phyloP scores from a whole-genome alignment of 2,329 filamentous ascomycete genomes.

The Clonostachys solani region DNA sequence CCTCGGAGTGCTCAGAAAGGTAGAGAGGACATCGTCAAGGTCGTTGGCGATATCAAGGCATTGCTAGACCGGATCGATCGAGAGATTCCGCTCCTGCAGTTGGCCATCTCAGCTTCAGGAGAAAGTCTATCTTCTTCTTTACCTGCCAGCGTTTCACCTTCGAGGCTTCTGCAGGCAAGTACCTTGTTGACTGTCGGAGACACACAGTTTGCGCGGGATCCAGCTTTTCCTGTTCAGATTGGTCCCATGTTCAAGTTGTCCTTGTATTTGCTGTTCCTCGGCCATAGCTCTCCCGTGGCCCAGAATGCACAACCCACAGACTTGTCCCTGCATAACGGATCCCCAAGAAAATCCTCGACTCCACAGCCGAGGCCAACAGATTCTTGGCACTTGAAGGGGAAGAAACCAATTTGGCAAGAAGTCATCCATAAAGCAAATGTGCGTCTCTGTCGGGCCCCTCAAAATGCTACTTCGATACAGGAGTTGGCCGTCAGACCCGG shows the following conservation, averaged over 20 bases:
- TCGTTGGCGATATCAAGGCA: slow-evolving; percentile 71
- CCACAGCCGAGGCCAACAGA: not conserved
- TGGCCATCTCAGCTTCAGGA: slow-evolving; percentile 92
- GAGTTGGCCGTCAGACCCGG: not conserved
- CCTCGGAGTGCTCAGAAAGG: not conserved
- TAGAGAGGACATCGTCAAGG: slow-evolving; percentile 11
- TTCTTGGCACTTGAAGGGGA: slow-evolving; percentile 28
- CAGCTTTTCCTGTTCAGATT: slow-evolving; percentile 67
- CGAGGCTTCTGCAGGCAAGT: slow-evolving; percentile 85
- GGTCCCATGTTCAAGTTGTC: slow-evolving; percentile 84
- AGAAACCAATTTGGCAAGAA: slow-evolving; percentile 84
- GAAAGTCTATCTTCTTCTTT: slow-evolving; percentile 79
- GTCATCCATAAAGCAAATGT: slow-evolving; percentile 90
- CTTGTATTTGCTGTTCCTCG: slow-evolving; percentile 90
- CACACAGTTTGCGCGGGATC: slow-evolving; percentile 68
- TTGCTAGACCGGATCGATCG: slow-evolving; percentile 80
- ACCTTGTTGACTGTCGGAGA: slow-evolving; percentile 86
- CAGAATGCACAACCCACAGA: not conserved
- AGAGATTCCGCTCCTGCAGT: slow-evolving; percentile 84
- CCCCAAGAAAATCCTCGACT: not conserved
- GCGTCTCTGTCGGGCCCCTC: slow-evolving; percentile 68
- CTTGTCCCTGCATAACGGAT: not conserved
- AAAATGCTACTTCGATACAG: not conserved
- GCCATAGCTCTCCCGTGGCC: slow-evolving; percentile 52
- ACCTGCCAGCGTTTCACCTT: slow-evolving; percentile 81